phyloP scores from a whole-genome alignment of 352 stramenopile genomes.

The Halophytophthora polymorphica region DNA sequence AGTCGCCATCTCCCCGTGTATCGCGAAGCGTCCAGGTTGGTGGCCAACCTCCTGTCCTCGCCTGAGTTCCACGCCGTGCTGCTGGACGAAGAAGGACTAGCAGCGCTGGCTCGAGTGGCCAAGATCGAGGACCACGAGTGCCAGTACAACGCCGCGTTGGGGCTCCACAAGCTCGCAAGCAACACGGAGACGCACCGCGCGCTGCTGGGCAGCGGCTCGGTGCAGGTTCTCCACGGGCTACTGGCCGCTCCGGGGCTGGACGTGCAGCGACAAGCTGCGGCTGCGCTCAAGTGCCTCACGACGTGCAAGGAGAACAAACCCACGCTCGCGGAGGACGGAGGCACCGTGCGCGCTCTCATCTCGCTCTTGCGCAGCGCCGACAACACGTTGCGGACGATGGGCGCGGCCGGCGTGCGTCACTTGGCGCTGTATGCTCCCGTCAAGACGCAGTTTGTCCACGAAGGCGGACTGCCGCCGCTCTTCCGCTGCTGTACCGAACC shows the following conservation, averaged over 20 bases:
- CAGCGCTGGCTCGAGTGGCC: constrained; percentile 82
- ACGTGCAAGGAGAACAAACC: constrained; percentile 91
- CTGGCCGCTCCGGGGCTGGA: constrained; percentile 69
- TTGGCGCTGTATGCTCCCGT: constrained; percentile 77
- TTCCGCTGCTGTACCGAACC: constrained; percentile 58
- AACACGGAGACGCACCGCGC: constrained; percentile 69
- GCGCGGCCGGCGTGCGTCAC: constrained; percentile 84
- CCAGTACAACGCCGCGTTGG: constrained; percentile 86
- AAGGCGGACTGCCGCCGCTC: constrained; percentile 60
- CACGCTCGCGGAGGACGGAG: constrained; percentile 83
- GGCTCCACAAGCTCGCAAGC: constrained; percentile 86
- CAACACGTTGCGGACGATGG: constrained; percentile 82
- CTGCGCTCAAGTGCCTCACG: constrained; percentile 90
- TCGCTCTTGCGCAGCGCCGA: constrained; percentile 79
- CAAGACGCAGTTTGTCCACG: constrained; percentile 65
- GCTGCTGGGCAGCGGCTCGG: constrained; percentile 56
- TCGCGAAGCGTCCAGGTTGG: constrained; percentile 87
- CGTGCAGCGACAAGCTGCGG: constrained; percentile 87
- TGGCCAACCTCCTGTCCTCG: constrained; percentile 90
- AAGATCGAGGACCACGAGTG: constrained; percentile 91
- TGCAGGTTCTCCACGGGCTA: constrained; percentile 68
- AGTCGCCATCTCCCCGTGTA: constrained; percentile 88
- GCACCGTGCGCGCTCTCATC: constrained; percentile 75
- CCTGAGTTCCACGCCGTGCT: constrained; percentile 76
- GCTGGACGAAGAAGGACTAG: constrained; percentile 76